Evolutionary conservation across 2,329 filamentous ascomycete genomes (phyloP).

Genomic region (Sporothrix pseudoabietina): DNA sequence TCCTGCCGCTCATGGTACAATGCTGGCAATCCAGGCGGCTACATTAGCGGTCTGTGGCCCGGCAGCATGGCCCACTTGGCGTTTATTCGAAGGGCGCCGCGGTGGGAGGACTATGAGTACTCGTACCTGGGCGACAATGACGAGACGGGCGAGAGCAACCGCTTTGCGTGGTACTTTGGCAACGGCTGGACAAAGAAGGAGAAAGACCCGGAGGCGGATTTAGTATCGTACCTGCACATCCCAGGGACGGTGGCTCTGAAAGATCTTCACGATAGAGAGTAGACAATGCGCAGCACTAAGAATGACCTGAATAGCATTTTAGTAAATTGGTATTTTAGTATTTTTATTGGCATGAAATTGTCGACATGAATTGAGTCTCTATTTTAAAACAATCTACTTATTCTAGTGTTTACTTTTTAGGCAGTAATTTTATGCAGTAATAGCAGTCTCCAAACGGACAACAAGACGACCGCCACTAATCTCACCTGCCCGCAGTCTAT

Average conservation of each 20-base stretch:
- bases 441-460: slow-evolving; percentile 44
- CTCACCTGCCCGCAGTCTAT: slow-evolving; percentile 65
- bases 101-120: slow-evolving; percentile 44
- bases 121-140: slow-evolving; percentile 51
- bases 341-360: neutral
- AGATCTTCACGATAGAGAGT: slow-evolving; percentile 70
- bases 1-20: slow-evolving; percentile 42
- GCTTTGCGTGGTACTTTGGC: slow-evolving; percentile 49
- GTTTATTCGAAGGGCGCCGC: slow-evolving; percentile 37
- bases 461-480: slow-evolving; percentile 70
- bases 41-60: slow-evolving; percentile 38
- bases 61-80: slow-evolving; percentile 38
- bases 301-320: neutral
- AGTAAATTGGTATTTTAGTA: neutral
- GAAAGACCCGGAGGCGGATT: slow-evolving; percentile 45
- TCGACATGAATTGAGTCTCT: neutral
- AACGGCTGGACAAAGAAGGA: slow-evolving; percentile 50
- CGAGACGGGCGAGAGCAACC: slow-evolving; percentile 27
- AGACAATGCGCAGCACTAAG: neutral
- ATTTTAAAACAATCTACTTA: neutral
- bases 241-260: slow-evolving; percentile 61
- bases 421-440: neutral
- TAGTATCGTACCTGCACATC: slow-evolving; percentile 49
- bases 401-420: neutral
- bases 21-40: slow-evolving; percentile 37